Evolutionary conservation across 2,329 filamentous ascomycete species (phyloP), one percentile per base, ranked within the genome.

Genomic region (Zasmidium angulare): DNA sequence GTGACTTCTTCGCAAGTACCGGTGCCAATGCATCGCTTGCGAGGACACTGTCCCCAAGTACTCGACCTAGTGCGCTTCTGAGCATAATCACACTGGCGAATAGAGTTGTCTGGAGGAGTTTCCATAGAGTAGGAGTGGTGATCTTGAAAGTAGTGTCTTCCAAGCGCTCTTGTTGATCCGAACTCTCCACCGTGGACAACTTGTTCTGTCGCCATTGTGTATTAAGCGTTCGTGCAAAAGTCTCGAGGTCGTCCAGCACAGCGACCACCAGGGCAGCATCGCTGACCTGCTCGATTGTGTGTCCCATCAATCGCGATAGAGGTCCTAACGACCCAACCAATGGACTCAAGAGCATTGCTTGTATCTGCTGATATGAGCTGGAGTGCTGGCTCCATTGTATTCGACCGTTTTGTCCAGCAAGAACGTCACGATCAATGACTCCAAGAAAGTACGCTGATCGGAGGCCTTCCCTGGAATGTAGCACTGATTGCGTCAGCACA

Each of bases 71-170:
- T 6, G 91, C 82, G 43, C 90, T 85, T 53, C 91, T 85, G n/a
- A 96, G 78, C 14, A 90, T 80, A 52, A 91, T 87, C 2, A 93
- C 86, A 2, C 86, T 82, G 2, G 88, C 86, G 70, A 93, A 96
- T 69, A 96, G 78, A 46, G 88, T 84, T 58, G 89, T 88, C 65
- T 87, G 87, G 6, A 96, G 79, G 1, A 93, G 74, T 64, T 86
- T 86, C 89, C 90, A 93, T 3, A 96, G 79, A 26, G 83, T 78
- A 0, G 89, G 87, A 70, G 89, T 58, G 0, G 91, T 91, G 19
- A 76, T 84, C 61, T 84, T 81, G 36, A 86, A 72, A 0, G 89
- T 88, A 57, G 90, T 86, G 0, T 84, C 80, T 21, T 86, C 84
- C 6, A 96, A 76, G 54, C 81, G 84, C 9, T 82, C 75, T 2